Conservation (phyloP, 2,329 filamentous ascomycete genomes). For the Calonectria hongkongensis region DNA sequence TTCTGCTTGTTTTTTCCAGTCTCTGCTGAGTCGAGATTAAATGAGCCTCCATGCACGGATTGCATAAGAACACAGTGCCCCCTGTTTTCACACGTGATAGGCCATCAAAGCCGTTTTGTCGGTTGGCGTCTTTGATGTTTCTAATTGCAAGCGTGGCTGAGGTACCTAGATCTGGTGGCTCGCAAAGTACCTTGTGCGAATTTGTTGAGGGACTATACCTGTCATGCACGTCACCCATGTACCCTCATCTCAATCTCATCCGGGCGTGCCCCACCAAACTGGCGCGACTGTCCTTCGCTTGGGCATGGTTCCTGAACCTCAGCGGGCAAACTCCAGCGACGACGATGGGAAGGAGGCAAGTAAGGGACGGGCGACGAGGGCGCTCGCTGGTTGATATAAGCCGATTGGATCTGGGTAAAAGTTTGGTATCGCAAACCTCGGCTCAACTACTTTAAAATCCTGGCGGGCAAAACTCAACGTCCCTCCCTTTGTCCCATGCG, state of each 20-base stretch:
- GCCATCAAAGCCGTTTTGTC: slow-evolving; percentile 30
- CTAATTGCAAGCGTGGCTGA: slow-evolving; percentile 34
- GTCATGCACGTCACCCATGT: slow-evolving; percentile 32
- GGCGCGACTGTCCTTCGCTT: not conserved
- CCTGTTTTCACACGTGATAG: slow-evolving; percentile 9
- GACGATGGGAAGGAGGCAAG: slow-evolving; percentile 1
- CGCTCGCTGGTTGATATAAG: not conserved
- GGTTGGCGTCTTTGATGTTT: slow-evolving; percentile 28
- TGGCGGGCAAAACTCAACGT: slow-evolving; percentile 11
- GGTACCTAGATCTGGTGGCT: not conserved
- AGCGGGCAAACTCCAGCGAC: not conserved
- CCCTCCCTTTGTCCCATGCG: slow-evolving; percentile 1
- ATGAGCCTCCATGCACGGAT: not conserved
- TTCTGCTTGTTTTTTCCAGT: slow-evolving; percentile 10
- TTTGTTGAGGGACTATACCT: slow-evolving; percentile 17
- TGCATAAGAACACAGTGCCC: not conserved
- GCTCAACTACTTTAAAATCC: slow-evolving; percentile 15
- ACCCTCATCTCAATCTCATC: slow-evolving; percentile 39
- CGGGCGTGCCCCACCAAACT: slow-evolving; percentile 33
- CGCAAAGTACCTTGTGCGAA: slow-evolving; percentile 6
- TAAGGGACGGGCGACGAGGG: not conserved
- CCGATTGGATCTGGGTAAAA: slow-evolving; percentile 15
- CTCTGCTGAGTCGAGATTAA: slow-evolving; percentile 7
- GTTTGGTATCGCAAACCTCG: not conserved
- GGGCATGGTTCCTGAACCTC: slow-evolving; percentile 20